phyloP scores from a whole-genome alignment of 83 land plant genomes.

The Picea abies region DNA sequence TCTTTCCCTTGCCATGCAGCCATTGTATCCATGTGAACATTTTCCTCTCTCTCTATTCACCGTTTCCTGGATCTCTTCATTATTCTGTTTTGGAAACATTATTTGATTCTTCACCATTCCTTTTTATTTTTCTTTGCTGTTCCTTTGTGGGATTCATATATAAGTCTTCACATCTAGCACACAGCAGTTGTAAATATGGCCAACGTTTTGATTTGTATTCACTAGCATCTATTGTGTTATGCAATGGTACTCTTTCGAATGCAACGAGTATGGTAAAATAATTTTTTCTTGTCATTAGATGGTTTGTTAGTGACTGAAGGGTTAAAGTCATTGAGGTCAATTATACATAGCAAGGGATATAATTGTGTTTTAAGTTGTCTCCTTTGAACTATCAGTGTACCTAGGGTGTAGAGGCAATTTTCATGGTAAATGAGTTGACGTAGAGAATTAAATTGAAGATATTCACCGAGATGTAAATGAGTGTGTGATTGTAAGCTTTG shows the following conservation, averaged over 20 bases:
- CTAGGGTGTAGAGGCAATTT: neutral
- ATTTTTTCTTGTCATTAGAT: neutral
- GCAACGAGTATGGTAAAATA: neutral
- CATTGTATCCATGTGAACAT: neutral
- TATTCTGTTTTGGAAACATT: neutral
- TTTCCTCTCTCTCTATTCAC: neutral
- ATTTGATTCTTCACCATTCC: no score
- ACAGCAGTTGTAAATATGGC: neutral
- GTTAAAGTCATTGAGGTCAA: neutral
- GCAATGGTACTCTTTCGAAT: neutral
- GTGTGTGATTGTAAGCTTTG: no score
- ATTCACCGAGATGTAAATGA: no score
- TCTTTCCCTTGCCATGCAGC: neutral
- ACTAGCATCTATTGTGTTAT: neutral
- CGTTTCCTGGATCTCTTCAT: neutral
- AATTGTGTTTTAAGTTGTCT: neutral
- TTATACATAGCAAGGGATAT: neutral
- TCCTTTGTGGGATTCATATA: no score
- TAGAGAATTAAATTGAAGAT: no score
- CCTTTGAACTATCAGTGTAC: neutral
- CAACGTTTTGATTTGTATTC: neutral
- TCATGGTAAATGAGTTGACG: neutral
- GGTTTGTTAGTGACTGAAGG: neutral
- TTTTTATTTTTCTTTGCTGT: no score
- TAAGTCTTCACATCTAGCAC: no score